phyloP scores from a whole-genome alignment of 2,329 filamentous ascomycete genomes.

The Aureobasidium sp. region DNA sequence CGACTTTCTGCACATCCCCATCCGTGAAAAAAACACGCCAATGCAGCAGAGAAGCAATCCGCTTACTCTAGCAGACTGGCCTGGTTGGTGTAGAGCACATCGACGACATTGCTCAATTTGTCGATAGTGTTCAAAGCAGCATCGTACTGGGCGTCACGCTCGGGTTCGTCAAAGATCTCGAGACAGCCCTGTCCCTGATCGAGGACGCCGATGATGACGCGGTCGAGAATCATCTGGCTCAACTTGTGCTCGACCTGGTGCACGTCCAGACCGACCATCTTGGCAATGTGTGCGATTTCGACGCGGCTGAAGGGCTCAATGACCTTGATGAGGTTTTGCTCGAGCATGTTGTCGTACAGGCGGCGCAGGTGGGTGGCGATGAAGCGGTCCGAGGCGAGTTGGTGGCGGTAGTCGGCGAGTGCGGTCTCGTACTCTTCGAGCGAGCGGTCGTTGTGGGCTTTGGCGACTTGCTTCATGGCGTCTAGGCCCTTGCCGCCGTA shows the following conservation, averaged over 20 bases:
- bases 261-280: conserved; percentile 94
- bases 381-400: conserved; percentile 90
- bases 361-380: conserved; percentile 94
- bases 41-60: not conserved
- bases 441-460: conserved; percentile 89
- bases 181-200: conserved; percentile 97
- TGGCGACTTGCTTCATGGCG: conserved; percentile 97
- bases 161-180: conserved; percentile 93
- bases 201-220: conserved; percentile 94
- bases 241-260: conserved; percentile 97
- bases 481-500: conserved; percentile 94
- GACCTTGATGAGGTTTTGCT: conserved; percentile 99
- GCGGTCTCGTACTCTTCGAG: conserved; percentile 96
- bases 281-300: conserved; percentile 92
- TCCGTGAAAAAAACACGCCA: too few species aligned
- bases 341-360: conserved; percentile 95
- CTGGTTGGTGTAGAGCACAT: conserved; percentile 96
- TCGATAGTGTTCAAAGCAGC: conserved; percentile 90
- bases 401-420: conserved; percentile 80
- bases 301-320: conserved; percentile 98
- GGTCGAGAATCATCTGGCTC: conserved; percentile 98
- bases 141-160: conserved; percentile 89
- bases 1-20: not conserved
- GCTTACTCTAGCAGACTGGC: conserved; percentile 82
- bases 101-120: conserved; percentile 94